These are phyloP conservation scores for Ophiostoma pallidulum DNA, from an alignment of 2,329 filamentous ascomycete genomes.

Conservation along the genomic window DNA sequence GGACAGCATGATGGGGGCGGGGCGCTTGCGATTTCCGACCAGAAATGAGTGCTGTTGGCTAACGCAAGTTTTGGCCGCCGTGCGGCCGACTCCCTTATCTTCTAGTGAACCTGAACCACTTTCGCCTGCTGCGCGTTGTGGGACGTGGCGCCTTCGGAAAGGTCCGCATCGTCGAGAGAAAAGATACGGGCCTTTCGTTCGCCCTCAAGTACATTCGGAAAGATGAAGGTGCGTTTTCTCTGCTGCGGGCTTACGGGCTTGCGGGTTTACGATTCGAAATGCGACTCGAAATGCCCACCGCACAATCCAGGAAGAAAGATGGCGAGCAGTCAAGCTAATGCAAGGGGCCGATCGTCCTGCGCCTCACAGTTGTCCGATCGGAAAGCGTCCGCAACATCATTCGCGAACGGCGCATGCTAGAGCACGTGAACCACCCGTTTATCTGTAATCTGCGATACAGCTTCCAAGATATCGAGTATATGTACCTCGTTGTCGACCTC, in stretches of 20 bases:
- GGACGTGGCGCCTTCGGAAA: slow-evolving; percentile 98
- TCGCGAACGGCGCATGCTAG: slow-evolving; percentile 92
- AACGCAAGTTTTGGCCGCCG: not conserved
- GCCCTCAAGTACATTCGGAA: slow-evolving; percentile 97
- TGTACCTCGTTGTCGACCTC: slow-evolving; percentile 96
- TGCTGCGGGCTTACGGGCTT: too few relatives aligned
- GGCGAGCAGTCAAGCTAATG: not conserved
- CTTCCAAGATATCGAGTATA: slow-evolving; percentile 98
- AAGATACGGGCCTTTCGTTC: slow-evolving; percentile 88
- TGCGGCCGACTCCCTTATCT: not conserved
- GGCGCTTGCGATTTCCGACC: too few relatives aligned
- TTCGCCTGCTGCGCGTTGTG: slow-evolving; percentile 87
- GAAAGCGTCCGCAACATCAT: slow-evolving; percentile 98
- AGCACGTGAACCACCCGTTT: slow-evolving; percentile 95
- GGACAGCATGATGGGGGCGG: too few relatives aligned
- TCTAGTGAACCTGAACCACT: slow-evolving; percentile 91
- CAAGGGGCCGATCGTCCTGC: slow-evolving; percentile 7
- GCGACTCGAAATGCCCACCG: too few relatives aligned
- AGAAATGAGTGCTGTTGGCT: not conserved
- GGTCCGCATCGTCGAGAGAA: slow-evolving; percentile 95
- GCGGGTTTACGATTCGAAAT: too few relatives aligned
- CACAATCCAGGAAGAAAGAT: too few relatives aligned
- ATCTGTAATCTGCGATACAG: slow-evolving; percentile 98
- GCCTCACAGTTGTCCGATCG: slow-evolving; percentile 71
- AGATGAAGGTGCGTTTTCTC: slow-evolving; percentile 68